Evolutionary conservation across 2,329 filamentous ascomycete genomes (phyloP).

Genomic region (Fusarium subtropicale): DNA sequence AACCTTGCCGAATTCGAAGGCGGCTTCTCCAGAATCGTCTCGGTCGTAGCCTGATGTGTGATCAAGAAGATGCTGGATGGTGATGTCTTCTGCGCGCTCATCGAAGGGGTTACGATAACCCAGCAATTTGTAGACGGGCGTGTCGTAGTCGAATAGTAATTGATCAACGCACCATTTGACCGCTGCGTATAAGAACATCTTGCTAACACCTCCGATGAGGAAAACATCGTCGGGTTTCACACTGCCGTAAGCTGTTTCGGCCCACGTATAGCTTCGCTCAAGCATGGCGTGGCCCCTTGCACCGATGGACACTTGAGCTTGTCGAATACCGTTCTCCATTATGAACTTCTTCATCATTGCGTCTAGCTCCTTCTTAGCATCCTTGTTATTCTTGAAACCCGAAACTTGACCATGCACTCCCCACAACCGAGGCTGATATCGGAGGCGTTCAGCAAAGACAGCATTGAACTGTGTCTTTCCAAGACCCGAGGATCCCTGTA

Average conservation of each 20-base stretch:
- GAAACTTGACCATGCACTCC: not conserved
- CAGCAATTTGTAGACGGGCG: constrained; percentile 27
- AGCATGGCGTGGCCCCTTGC: constrained; percentile 17
- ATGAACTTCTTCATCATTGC: constrained; percentile 23
- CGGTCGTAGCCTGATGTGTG: constrained; percentile 25
- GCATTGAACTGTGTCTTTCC: constrained; percentile 18
- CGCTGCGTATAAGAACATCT: constrained; percentile 32
- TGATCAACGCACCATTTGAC: constrained; percentile 6
- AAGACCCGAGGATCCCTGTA: constrained; percentile 22
- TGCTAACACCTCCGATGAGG: constrained; percentile 33
- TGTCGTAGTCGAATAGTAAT: not conserved
- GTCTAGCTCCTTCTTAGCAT: constrained; percentile 6
- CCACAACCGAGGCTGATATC: constrained; percentile 18
- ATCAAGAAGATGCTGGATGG: constrained; percentile 33
- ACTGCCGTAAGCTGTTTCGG: constrained; percentile 25
- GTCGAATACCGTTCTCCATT: constrained; percentile 31
- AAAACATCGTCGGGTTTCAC: constrained; percentile 30
- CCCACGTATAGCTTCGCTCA: constrained; percentile 37
- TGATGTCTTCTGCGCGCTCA: constrained; percentile 19
- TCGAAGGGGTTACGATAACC: constrained; percentile 22
- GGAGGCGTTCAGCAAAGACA: constrained; percentile 23
- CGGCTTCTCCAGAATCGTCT: constrained; percentile 8
- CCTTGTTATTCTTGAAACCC: not conserved
- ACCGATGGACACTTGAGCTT: constrained; percentile 33
- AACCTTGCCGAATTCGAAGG: constrained; percentile 24